Evolutionary conservation across 192 early-diverging fungal species (phyloP).

Genomic region (Ambispora gerdemannii): DNA sequence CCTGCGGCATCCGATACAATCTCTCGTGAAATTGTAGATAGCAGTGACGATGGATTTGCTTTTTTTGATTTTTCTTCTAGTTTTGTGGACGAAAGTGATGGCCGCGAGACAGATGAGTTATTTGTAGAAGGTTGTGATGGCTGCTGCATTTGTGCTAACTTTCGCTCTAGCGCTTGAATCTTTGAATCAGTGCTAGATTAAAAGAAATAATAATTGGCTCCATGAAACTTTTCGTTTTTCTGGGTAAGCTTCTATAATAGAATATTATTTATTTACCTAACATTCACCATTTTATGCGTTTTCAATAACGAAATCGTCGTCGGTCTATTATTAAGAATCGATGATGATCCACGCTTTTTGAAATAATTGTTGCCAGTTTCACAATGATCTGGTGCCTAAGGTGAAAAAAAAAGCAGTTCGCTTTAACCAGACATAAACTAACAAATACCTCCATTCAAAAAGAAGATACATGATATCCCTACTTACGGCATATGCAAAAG

Average conservation of each 20-base stretch:
- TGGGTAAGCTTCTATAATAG: too few species aligned
- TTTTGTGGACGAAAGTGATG: not conserved
- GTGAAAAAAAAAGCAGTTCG: conserved; percentile 10
- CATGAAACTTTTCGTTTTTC: too few species aligned
- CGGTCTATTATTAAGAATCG: conserved; percentile 39
- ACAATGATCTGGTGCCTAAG: conserved; percentile 41
- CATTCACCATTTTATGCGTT: conserved; percentile 47
- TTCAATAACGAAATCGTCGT: conserved; percentile 46
- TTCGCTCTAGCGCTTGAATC: conserved; percentile 66
- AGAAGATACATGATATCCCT: too few species aligned
- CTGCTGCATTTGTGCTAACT: conserved; percentile 49
- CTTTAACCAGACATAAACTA: too few species aligned
- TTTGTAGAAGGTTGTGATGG: not conserved
- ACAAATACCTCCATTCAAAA: too few species aligned
- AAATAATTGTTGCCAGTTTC: conserved; percentile 35
- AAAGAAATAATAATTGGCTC: too few species aligned
- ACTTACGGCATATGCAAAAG: conserved; percentile 54
- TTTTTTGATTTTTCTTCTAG: not conserved
- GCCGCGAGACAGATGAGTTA: not conserved
- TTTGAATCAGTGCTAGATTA: conserved; percentile 54
- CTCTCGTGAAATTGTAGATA: not conserved
- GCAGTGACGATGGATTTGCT: not conserved
- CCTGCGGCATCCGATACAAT: too few species aligned
- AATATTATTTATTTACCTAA: conserved; percentile 30
- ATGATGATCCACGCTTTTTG: conserved; percentile 34